Conservation (phyloP, 1,284 basidiomycete genomes). For the Cystobasidium sp. region DNA sequence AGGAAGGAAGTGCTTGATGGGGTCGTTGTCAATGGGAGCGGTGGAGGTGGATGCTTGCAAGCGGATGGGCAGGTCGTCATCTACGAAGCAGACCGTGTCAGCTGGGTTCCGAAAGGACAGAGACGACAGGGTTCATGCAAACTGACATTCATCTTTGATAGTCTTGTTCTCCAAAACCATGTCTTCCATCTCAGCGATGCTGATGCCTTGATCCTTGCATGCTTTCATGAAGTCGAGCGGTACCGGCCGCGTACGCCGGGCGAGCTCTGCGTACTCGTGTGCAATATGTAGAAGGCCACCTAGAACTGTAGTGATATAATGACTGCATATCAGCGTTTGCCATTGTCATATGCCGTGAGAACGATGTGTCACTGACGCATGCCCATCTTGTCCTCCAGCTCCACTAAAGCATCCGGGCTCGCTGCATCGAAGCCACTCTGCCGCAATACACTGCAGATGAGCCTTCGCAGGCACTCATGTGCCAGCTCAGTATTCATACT, state of each 20-base stretch:
- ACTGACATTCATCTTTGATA: conserved; percentile 12
- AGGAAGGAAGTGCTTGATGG: conserved; percentile 35
- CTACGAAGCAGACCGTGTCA: not conserved
- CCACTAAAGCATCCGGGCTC: conserved; percentile 36
- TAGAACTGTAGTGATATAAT: conserved; percentile 15
- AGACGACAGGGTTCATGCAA: not conserved
- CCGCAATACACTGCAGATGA: conserved; percentile 34
- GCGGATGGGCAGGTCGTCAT: conserved; percentile 21
- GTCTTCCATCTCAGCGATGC: conserved; percentile 16
- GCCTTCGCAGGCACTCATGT: conserved; percentile 38
- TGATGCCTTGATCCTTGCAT: conserved; percentile 32
- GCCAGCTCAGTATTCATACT: conserved; percentile 33
- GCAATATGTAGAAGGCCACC: conserved; percentile 39
- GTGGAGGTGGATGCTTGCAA: conserved; percentile 18
- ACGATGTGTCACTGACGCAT: conserved; percentile 13
- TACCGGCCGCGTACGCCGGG: conserved; percentile 32
- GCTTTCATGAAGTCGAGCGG: conserved; percentile 34
- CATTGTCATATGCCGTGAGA: not conserved
- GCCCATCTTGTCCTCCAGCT: conserved; percentile 42
- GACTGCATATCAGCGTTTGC: not conserved
- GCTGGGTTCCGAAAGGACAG: not conserved
- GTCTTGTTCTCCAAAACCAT: conserved; percentile 8
- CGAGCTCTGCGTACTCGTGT: conserved; percentile 41
- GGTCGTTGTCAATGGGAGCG: not conserved
- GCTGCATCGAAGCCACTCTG: conserved; percentile 41